Conservation (phyloP, 2,329 filamentous ascomycete genomes). For the Pleomassaria siparia region DNA sequence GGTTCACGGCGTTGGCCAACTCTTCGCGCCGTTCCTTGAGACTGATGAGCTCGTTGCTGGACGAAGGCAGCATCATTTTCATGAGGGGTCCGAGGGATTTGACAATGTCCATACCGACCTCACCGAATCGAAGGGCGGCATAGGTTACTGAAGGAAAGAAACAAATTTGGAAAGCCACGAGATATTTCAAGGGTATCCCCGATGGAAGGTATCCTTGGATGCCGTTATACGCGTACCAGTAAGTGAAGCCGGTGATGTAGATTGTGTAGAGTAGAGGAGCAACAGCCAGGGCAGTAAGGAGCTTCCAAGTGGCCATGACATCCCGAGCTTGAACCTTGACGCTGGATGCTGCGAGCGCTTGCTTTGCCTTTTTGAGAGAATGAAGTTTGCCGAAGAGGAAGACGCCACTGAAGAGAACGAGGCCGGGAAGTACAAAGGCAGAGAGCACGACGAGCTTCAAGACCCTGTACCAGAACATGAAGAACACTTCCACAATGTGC, state of each 20-base stretch:
- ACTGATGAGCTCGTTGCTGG: constrained; percentile 78
- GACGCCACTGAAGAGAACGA: constrained; percentile 72
- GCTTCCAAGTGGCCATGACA: constrained; percentile 46
- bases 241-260: constrained; percentile 35
- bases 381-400: constrained; percentile 42
- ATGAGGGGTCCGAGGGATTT: constrained; percentile 90
- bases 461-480: constrained; percentile 77
- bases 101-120: constrained; percentile 98
- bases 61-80: constrained; percentile 80
- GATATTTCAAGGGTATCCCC: constrained; percentile 73
- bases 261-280: constrained; percentile 37
- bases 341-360: constrained; percentile 44
- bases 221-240: constrained; percentile 58
- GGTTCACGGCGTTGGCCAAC: constrained; percentile 79
- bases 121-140: constrained; percentile 88
- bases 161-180: constrained; percentile 70
- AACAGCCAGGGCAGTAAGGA: constrained; percentile 43
- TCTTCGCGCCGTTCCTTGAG: constrained; percentile 72
- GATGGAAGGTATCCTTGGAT: constrained; percentile 79
- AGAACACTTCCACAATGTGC: constrained; percentile 73
- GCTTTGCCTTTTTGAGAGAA: constrained; percentile 41
- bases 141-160: constrained; percentile 89
- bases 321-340: constrained; percentile 45
- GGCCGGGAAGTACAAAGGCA: constrained; percentile 80
- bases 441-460: constrained; percentile 75